Conservation (phyloP, 306 rosid genomes). For the Vicia villosa region DNA sequence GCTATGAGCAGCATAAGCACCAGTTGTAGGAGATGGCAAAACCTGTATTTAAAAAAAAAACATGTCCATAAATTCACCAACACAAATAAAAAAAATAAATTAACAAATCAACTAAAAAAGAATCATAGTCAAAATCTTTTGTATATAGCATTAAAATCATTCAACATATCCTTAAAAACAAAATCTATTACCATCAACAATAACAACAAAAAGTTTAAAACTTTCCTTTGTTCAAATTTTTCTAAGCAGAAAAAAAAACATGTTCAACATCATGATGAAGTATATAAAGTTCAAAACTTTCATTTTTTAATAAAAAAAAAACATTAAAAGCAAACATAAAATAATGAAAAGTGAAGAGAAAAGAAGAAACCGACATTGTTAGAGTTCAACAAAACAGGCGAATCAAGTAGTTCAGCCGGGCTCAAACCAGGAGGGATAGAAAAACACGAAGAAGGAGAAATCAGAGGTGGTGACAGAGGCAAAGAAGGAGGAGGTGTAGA, state of each 20-base stretch:
- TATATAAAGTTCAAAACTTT: neutral
- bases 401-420: conserved; percentile 87
- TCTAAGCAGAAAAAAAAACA: conserved; percentile 17
- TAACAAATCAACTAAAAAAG: neutral
- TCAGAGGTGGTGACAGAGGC: conserved; percentile 71
- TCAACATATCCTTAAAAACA: neutral
- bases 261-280: no score
- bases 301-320: neutral
- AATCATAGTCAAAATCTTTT: no score
- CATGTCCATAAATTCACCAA: conserved; percentile 13
- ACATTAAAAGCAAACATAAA: neutral
- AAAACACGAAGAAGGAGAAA: conserved; percentile 81
- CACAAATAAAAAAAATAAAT: neutral
- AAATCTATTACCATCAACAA: conserved; percentile 22
- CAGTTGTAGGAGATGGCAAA: conserved; percentile 95
- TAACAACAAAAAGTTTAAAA: neutral
- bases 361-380: conserved; percentile 53
- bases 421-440: conserved; percentile 82
- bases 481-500: conserved; percentile 83
- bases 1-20: conserved; percentile 61
- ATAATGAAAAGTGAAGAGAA: neutral
- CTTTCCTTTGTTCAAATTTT: neutral
- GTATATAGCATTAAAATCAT: neutral
- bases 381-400: conserved; percentile 72
- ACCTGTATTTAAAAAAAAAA: conserved; percentile 36